Base-by-base conservation (phyloP, 306 rosid genomes). In the Myrica gale region DNA sequence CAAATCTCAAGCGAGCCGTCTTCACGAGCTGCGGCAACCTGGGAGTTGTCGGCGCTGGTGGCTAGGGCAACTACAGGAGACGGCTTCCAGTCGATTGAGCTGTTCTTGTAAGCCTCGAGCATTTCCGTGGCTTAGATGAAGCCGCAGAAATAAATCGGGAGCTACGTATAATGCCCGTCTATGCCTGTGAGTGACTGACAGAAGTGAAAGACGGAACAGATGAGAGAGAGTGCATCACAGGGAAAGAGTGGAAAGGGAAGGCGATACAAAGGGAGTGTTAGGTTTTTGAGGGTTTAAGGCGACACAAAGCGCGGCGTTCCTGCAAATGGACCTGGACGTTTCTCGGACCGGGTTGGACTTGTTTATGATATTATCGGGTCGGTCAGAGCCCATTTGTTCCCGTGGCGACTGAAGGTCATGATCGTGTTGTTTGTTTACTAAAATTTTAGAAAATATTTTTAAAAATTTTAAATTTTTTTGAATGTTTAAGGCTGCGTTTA, bases 1-100 rank as follows among this genome's bases (percentile, higher is more conserved):
- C 99, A 96, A 79, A 96, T 79, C 87, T 96, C 99, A 7, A 96
- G 80, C 6, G 98, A 89, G 39, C 93, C 97, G 21, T 95, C 99
- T 73, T 89, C 89, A 9, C 99, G 97, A 13, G 96, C 95, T 0
- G 96, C 99, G 52, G 99, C 99, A 9, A 95, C 92, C 47, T 89
- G 97, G 9, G 84, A 76, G 50, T 93, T 93, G 74, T 95, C 96
- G 67, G 85, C 69, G 70, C 97, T 95, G 52, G 97, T 87, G 74
- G 99, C 97, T 37, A 92, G 74, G 68, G 99, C 89, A 1, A 87
- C 83, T 5, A 95, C 89, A 0, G 97, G 87, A 12, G 99, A 95
- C 3, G 99, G 97, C 68, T 71, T 88, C 97, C 97, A 95, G 46
- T 92, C 88, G 55, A 88, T 78, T 7, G 93, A 81, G 71, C 90